phyloP scores from a whole-genome alignment of 441 rosid genomes.

The Breynia disticha region DNA sequence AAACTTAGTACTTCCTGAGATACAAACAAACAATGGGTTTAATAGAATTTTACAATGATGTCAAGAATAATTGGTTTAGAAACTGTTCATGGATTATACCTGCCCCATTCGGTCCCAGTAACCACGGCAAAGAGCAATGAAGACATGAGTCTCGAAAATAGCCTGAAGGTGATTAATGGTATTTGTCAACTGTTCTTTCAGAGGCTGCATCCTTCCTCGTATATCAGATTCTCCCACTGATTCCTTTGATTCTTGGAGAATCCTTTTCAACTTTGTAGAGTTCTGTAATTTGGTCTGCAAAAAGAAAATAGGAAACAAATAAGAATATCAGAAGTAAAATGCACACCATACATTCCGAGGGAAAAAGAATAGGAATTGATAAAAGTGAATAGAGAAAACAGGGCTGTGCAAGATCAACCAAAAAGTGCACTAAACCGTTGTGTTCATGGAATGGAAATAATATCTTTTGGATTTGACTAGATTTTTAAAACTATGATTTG shows the following conservation, averaged over 20 bases:
- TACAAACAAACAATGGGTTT: background rate
- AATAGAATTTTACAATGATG: background rate
- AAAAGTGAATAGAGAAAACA: no score
- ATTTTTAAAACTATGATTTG: background rate
- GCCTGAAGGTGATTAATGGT: constrained; percentile 72
- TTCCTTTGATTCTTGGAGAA: constrained; percentile 81
- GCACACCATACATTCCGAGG: no score
- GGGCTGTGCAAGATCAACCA: no score
- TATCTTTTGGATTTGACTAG: no score
- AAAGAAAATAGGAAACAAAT: no score
- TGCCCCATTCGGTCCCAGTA: constrained; percentile 98
- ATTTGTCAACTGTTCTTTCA: constrained; percentile 59
- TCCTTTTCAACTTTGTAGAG: constrained; percentile 74
- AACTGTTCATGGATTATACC: constrained; percentile 23
- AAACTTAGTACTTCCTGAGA: constrained; percentile 73
- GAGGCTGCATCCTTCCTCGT: constrained; percentile 76
- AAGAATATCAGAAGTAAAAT: no score
- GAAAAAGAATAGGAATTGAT: no score
- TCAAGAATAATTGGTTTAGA: background rate
- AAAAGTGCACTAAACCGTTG: no score
- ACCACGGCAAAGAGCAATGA: constrained; percentile 74
- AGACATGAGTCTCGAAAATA: constrained; percentile 67
- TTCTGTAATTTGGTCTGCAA: constrained; percentile 55
- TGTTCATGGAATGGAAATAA: no score
- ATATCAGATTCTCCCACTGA: constrained; percentile 86